Base-by-base conservation (phyloP, 805 yeast species). In the Yueomyces sp. region DNA sequence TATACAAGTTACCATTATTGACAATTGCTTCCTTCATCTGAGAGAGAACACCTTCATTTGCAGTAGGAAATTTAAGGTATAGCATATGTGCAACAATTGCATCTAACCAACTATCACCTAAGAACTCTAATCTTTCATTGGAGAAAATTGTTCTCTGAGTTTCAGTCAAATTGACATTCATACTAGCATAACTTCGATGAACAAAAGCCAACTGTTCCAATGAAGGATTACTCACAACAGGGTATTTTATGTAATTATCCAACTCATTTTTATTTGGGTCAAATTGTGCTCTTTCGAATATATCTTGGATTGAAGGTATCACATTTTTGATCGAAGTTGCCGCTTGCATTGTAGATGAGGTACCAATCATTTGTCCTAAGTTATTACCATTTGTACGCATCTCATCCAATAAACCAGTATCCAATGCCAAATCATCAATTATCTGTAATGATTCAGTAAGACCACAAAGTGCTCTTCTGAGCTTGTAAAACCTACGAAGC, bases 21-120 rank as follows among this genome's bases (percentile, higher is more conserved):
- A 88, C 81, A 36, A 88, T 59, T 37, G 68, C 67, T 0, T 84
- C 66, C 51, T 95, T 72, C 47, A 81, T 63, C 38, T 68, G 68
- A 1, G 94, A 76, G 47, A 88, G 60, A 19, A 74, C 75, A 37
- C 96, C 96, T 67, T 88, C 96, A 36, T 76, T 64, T 4, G 79
- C 79, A 40, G 67, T 61, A 0, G 90, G 87, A 51, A 78, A 81
- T 45, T 70, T 60, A 27, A 70, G 65, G 52, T 69, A 85, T n/a
- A 83, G 64, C 37, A 85, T 67, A 41, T 72, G 64, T 0, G 95
- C 78, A 29, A 81, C 76, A 28, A 79, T 63, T 44, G 71, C 74
- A 54, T 82, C 81, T 44, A 87, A 63, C 43, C 85, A 72, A 3
- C 95, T 77, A 63, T 86, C 96, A 12, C 96, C 96, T 34, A 84